phyloP scores from a whole-genome alignment of 768 basidiomycete genomes.

The Podaxis pistillaris region DNA sequence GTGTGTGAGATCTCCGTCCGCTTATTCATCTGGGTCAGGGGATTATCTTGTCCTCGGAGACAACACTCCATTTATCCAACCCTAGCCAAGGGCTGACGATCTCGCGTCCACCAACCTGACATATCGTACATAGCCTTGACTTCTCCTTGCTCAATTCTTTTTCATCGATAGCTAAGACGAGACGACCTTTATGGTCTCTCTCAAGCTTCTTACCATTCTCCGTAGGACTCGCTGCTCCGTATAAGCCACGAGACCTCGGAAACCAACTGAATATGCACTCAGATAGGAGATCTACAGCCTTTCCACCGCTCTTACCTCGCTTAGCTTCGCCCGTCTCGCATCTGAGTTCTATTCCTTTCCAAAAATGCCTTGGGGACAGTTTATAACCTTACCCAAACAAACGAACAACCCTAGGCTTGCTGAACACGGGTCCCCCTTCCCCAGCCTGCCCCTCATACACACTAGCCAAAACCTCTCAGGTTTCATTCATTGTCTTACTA shows the following conservation, averaged over 20 bases:
- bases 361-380: not conserved
- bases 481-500: not conserved
- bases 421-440: not conserved
- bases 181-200: not conserved
- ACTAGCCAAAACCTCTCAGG: not conserved
- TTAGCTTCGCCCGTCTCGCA: not conserved
- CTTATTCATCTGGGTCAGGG: not conserved
- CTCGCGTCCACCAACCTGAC: not conserved
- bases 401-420: not conserved
- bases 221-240: not conserved
- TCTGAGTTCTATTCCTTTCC: not conserved
- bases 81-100: not conserved
- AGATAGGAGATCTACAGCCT: not conserved
- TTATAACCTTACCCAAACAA: not conserved
- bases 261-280: not conserved
- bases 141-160: not conserved
- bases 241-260: not conserved
- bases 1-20: not conserved
- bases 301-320: not conserved
- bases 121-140: not conserved
- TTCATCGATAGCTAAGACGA: not conserved
- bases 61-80: not conserved
- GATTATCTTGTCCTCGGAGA: not conserved
- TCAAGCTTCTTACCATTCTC: not conserved
- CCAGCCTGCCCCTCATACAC: not conserved